Evolutionary conservation across 1,284 basidiomycete genomes (phyloP), one percentile per base, ranked within the genome.

Genomic region (Xerocomus nothofagi): DNA sequence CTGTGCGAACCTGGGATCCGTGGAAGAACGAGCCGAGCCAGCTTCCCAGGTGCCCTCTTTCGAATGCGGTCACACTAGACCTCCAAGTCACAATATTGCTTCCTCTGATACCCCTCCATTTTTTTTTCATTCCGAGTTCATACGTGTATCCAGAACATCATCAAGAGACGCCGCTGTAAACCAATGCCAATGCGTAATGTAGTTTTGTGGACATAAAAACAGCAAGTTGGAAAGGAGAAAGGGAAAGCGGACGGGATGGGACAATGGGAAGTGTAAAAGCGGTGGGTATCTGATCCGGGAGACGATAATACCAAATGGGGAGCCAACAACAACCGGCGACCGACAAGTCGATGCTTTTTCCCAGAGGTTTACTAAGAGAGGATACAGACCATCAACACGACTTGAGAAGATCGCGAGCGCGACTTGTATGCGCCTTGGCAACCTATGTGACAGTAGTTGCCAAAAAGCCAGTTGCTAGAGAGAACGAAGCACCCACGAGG

Each of bases 401-500:
- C 48, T 45, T 54, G 29, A 68, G 62, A 23, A 71, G 62, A 45
- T 64, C 54, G 44, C 61, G 56, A 29, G 69, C 69, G 15, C 57
- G 67, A 39, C 44, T 51, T 21, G 66, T 48, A 38, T 70, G 57
- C 21, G 41, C 46, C 46, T 55, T 67, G 7, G 61, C 43, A 45
- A 68, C 68, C 66, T 68, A 36, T 21, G 24, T 26, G 17, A 48
- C n/a, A 41, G 11, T 7, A 41, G 14, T 63, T 36, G 31, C 33
- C 44, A 42, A 40, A 23, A 41, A 6, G 20, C 44, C 44, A 23
- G 38, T n/a, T 39, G 18, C 27, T 29, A n/a, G 2, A 27, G 32
- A 55, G 37, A 27, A 51, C 50, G 47, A 23, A 45, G 37, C 33
- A 56, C 73, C 44, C 48, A 88, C 88, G 58, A 91, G 74, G 29